phyloP scores from a whole-genome alignment of 805 yeast species.

The Ogataea pini region DNA sequence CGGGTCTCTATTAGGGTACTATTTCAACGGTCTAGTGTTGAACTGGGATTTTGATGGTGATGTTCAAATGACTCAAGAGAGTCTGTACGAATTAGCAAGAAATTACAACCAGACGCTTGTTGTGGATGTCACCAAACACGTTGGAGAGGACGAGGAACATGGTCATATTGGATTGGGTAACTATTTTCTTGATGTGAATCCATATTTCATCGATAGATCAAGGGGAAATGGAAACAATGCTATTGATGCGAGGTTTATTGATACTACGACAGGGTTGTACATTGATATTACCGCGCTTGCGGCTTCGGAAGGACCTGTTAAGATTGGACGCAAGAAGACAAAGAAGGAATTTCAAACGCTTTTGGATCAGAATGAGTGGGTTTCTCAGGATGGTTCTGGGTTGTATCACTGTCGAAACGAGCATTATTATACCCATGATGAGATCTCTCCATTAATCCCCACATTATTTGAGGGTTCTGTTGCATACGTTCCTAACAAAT shows the following conservation, averaged over 20 bases:
- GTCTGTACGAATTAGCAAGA: slow-evolving; percentile 45
- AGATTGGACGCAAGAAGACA: slow-evolving; percentile 7
- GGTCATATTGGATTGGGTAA: slow-evolving; percentile 35
- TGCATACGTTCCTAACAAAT: slow-evolving; percentile 46
- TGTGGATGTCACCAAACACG: slow-evolving; percentile 37
- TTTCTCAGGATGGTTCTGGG: slow-evolving; percentile 13
- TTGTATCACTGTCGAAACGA: slow-evolving; percentile 51
- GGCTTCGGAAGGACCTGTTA: slow-evolving; percentile 12
- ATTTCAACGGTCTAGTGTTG: slow-evolving; percentile 56
- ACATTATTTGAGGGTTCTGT: slow-evolving; percentile 60
- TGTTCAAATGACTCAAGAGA: slow-evolving; percentile 56
- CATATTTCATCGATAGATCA: slow-evolving; percentile 35
- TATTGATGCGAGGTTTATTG: slow-evolving; percentile 57
- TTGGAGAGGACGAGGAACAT: slow-evolving; percentile 1
- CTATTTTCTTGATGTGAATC: slow-evolving; percentile 37
- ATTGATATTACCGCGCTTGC: slow-evolving; percentile 46
- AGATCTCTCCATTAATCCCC: slow-evolving; percentile 52
- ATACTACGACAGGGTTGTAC: slow-evolving; percentile 48
- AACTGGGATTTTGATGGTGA: slow-evolving; percentile 68
- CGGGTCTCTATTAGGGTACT: slow-evolving; percentile 64
- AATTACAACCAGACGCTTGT: slow-evolving; percentile 51
- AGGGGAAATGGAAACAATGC: slow-evolving; percentile 50
- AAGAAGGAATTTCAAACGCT: slow-evolving; percentile 21
- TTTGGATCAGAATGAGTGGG: slow-evolving; percentile 16
- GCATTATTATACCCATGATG: slow-evolving; percentile 53